These are phyloP conservation scores for Lasiodiplodia theobromae DNA, from an alignment of 2,329 filamentous ascomycete species.

Conservation along the genomic window DNA sequence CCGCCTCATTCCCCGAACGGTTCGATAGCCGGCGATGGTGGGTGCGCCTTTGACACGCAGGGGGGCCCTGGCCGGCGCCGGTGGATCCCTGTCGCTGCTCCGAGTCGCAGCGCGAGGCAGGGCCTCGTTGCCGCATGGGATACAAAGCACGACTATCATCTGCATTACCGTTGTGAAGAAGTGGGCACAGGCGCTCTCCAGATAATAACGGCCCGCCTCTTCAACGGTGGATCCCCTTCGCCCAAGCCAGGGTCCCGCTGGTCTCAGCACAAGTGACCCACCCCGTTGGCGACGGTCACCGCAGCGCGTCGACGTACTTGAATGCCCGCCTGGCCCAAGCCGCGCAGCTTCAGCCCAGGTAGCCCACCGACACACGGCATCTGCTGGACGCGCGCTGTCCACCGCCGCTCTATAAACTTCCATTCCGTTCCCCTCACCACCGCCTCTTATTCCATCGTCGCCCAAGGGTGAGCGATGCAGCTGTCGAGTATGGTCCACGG, in stretches of 20 bases:
- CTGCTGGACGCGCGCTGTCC: conserved; percentile 22
- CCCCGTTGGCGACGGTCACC: conserved; percentile 40
- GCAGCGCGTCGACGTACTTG: conserved; percentile 39
- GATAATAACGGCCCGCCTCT: conserved; percentile 34
- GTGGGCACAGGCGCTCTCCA: conserved; percentile 35
- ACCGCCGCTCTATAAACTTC: conserved; percentile 27
- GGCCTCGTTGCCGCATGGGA: conserved; percentile 22
- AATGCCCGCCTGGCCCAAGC: conserved; percentile 39
- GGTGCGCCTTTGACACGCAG: conserved; percentile 26
- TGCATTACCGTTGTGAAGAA: conserved; percentile 51
- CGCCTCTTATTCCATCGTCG: conserved; percentile 30
- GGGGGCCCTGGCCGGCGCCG: conserved; percentile 28
- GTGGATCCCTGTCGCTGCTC: conserved; percentile 32
- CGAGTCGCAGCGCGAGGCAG: conserved; percentile 30
- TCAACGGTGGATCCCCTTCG: conserved; percentile 32
- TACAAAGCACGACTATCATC: conserved; percentile 37
- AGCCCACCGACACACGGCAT: conserved; percentile 25
- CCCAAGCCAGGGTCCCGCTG: conserved; percentile 36
- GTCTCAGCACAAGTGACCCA: conserved; percentile 40
- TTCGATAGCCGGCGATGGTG: conserved; percentile 43
- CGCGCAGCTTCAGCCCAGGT: conserved; percentile 26
- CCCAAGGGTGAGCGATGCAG: conserved; percentile 43
- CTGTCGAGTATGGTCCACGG: conserved; percentile 54
- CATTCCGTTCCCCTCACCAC: conserved; percentile 32
- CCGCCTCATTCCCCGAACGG: conserved; percentile 46